phyloP scores from a whole-genome alignment of 257 asterid genomes.

The Gynochthodes officinalis region DNA sequence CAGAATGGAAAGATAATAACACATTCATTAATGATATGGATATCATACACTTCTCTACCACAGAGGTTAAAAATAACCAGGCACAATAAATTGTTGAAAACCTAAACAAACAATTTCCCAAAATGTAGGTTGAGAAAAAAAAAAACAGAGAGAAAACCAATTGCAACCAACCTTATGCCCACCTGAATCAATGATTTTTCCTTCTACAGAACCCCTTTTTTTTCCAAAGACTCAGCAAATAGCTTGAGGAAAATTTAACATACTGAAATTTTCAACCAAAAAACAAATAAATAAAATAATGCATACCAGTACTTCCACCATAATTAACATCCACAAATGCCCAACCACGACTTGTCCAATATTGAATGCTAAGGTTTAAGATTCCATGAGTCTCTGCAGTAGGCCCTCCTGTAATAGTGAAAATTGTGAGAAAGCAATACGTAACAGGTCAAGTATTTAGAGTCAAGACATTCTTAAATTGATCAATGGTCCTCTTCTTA shows the following conservation, averaged over 20 bases:
- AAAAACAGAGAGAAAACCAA: neutral
- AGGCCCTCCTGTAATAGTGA: conserved; percentile 67
- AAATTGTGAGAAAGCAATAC: neutral
- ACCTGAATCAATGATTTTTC: neutral
- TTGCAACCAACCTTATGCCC: neutral
- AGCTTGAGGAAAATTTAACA: neutral
- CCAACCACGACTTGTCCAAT: conserved; percentile 99
- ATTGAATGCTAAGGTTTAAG: conserved; percentile 75
- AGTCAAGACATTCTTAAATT: neutral
- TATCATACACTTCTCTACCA: neutral
- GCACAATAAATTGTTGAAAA: neutral
- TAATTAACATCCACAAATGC: conserved; percentile 96
- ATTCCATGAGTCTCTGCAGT: conserved; percentile 88
- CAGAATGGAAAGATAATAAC: neutral
- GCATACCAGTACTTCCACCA: conserved; percentile 95
- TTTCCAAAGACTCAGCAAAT: neutral
- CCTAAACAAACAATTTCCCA: neutral
- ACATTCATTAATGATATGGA: neutral
- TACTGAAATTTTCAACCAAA: neutral
- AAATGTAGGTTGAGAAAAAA: neutral
- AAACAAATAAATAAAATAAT: neutral
- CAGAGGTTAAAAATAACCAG: neutral
- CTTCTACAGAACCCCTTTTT: neutral
- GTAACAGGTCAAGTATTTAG: neutral
- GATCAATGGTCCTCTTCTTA: neutral